Percentiles rank a stretch among this genome's conserved stretches.
Evolutionary conservation across 1,284 basidiomycete genomes (phyloP).

Genomic region (Marasmius fiardii): DNA sequence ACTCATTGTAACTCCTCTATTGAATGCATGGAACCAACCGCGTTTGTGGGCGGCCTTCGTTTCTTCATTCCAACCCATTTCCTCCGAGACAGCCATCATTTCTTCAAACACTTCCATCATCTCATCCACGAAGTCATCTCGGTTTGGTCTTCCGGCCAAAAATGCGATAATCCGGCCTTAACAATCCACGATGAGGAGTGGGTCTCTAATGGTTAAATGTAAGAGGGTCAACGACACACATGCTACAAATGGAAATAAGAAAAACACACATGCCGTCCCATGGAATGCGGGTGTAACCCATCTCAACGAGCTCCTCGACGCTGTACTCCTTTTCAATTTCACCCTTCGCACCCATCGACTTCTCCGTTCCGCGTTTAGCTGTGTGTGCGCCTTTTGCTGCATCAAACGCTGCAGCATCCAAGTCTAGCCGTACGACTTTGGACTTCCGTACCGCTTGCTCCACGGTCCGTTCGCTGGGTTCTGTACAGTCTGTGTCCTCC

Average conservation of each 20-base stretch:
- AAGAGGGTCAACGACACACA: neutral
- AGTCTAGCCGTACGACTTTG: no score
- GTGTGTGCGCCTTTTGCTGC: slow-evolving; percentile 6
- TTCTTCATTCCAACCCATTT: neutral
- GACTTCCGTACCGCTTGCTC: no score
- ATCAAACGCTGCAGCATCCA: no score
- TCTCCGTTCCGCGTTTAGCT: neutral
- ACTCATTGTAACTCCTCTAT: no score
- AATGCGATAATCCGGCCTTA: neutral
- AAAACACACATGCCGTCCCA: slow-evolving; percentile 7
- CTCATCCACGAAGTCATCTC: no score
- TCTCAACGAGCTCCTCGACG: neutral
- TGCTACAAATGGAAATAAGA: no score
- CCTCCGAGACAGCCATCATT: neutral
- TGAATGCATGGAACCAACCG: no score
- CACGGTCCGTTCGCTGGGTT: no score
- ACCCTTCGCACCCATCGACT: neutral
- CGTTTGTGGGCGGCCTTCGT: neutral
- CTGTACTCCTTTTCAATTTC: neutral
- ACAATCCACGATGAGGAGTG: neutral
- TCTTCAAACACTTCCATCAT: no score
- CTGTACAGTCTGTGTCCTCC: no score
- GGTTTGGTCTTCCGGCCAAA: no score
- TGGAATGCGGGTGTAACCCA: neutral
- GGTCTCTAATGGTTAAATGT: neutral